Percentiles rank a stretch among this genome's conserved stretches.
These are phyloP conservation scores for Hericium rajendrae DNA, from an alignment of 768 basidiomycete genomes.

Conservation along the genomic window DNA sequence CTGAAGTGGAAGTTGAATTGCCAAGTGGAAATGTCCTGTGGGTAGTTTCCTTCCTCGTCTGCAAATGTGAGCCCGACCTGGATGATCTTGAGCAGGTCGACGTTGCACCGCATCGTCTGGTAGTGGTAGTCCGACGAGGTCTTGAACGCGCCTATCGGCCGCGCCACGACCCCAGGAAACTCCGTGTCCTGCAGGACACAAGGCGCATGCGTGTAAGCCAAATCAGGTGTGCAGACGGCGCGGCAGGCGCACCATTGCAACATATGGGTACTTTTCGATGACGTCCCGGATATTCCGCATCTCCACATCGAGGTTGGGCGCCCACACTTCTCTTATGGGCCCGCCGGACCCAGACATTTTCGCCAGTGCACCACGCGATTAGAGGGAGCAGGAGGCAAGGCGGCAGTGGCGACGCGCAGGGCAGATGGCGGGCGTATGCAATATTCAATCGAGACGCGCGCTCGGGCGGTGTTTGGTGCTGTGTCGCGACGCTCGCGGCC, in stretches of 20 bases:
- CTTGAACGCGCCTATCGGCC: conserved; percentile 93
- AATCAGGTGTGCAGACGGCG: conserved; percentile 9
- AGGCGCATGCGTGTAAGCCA: conserved; percentile 14
- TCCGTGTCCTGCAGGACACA: conserved; percentile 75
- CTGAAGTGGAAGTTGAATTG: conserved; percentile 98
- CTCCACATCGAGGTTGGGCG: conserved; percentile 84
- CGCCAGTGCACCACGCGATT: not conserved
- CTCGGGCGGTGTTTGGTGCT: not conserved
- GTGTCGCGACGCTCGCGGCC: not conserved
- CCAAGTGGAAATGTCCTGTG: conserved; percentile 90
- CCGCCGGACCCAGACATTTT: conserved; percentile 35
- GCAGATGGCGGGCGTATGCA: not conserved
- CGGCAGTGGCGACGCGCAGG: not conserved
- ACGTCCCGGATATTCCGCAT: conserved; percentile 81
- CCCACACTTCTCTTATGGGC: conserved; percentile 94
- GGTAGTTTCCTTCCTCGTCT: conserved; percentile 88
- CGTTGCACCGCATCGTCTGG: conserved; percentile 99
- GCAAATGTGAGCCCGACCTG: conserved; percentile 93
- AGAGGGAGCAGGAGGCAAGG: not conserved
- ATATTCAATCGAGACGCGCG: not conserved
- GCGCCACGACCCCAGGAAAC: conserved; percentile 96
- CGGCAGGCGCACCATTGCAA: conserved; percentile 73
- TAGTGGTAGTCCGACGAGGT: conserved; percentile 98
- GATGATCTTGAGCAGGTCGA: conserved; percentile 95
- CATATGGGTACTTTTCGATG: conserved; percentile 86